These are phyloP conservation scores for Solanum paucissectum DNA, from an alignment of 257 asterid species.

Conservation along the genomic window DNA sequence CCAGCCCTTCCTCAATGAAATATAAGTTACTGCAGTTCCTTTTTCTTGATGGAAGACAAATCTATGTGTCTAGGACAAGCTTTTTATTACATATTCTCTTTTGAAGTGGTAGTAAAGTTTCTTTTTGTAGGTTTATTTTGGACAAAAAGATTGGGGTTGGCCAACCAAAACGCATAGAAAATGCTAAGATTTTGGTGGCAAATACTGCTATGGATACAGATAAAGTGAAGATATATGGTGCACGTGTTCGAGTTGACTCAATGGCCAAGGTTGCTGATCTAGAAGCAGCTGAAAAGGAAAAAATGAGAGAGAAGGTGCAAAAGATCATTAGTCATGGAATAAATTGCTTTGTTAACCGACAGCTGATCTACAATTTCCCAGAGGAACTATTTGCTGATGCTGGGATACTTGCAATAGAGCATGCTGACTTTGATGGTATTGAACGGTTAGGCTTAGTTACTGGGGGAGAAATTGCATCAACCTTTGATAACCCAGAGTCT, in stretches of 20 bases:
- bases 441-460: constrained; percentile 93
- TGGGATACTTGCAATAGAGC: constrained; percentile 93
- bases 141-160: constrained; percentile 97
- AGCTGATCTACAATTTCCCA: constrained; percentile 87
- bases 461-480: constrained; percentile 95
- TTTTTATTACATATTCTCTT: neutral
- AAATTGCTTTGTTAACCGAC: constrained; percentile 91
- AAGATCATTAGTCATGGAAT: constrained; percentile 87
- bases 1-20: neutral
- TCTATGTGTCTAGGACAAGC: neutral
- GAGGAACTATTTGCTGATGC: constrained; percentile 98
- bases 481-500: constrained; percentile 94
- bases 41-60: neutral
- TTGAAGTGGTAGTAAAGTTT: neutral
- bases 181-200: constrained; percentile 92
- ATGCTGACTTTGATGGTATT: constrained; percentile 98
- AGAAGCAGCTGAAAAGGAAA: constrained; percentile 86
- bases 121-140: constrained; percentile 60
- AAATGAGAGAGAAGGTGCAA: constrained; percentile 91
- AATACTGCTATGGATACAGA: constrained; percentile 99
- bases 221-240: constrained; percentile 94
- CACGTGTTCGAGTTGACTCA: constrained; percentile 98
- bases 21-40: neutral
- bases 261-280: constrained; percentile 98
- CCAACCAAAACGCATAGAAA: constrained; percentile 93